These are phyloP conservation scores for Termitomyces sp. DNA, from an alignment of 768 basidiomycete species.

Conservation along the genomic window DNA sequence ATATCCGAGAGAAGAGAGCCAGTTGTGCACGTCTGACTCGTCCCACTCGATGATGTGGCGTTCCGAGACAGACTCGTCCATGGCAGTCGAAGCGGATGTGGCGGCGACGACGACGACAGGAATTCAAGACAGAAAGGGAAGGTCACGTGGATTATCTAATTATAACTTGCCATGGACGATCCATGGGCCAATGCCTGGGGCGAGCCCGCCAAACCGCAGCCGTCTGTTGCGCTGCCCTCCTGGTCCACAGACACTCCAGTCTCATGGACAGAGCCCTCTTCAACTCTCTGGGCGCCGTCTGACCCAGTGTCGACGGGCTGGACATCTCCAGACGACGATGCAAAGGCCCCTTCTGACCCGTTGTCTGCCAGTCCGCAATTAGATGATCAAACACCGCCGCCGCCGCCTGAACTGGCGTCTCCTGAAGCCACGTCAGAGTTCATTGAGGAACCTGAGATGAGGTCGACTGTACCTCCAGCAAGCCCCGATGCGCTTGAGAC, in stretches of 20 bases:
- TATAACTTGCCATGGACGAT: constrained; percentile 50
- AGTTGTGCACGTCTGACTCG: constrained; percentile 73
- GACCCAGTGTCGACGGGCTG: constrained; percentile 18
- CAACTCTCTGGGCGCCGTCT: constrained; percentile 36
- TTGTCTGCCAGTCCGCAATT: constrained; percentile 6
- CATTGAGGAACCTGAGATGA: background rate
- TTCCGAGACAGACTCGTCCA: constrained; percentile 30
- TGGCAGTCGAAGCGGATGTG: constrained; percentile 12
- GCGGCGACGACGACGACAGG: background rate
- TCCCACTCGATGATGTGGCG: constrained; percentile 59
- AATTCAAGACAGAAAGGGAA: background rate
- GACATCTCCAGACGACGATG: constrained; percentile 35
- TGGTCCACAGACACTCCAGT: constrained; percentile 44
- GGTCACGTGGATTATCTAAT: constrained; percentile 9
- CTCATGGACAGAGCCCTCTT: constrained; percentile 44
- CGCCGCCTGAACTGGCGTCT: background rate
- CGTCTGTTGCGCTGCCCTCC: constrained; percentile 36
- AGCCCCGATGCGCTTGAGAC: constrained; percentile 58
- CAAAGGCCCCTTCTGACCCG: background rate
- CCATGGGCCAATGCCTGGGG: constrained; percentile 73
- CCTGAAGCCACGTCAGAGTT: background rate
- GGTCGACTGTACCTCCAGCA: constrained; percentile 16
- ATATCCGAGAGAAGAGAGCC: constrained; percentile 72
- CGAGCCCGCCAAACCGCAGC: constrained; percentile 32
- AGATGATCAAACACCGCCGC: constrained; percentile 8